phyloP scores from a whole-genome alignment of 2,329 filamentous ascomycete species.

The Colletotrichum cereale region DNA sequence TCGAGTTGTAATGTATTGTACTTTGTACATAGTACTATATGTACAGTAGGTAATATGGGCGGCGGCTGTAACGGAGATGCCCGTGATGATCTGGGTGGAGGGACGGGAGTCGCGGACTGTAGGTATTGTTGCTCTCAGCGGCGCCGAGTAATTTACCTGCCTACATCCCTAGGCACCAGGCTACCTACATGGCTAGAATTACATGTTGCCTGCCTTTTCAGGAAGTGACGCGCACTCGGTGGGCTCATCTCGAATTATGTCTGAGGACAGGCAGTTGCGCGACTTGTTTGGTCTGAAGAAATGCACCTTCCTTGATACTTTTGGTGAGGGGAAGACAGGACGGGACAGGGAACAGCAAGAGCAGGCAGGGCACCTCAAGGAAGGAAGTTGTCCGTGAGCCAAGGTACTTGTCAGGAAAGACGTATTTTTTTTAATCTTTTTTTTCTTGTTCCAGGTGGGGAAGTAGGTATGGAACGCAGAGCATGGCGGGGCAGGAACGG shows the following conservation, averaged over 20 bases:
- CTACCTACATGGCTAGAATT: too few species aligned
- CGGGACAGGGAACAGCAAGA: not conserved
- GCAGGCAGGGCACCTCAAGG: not conserved
- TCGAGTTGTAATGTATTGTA: not conserved
- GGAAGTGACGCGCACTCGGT: not conserved
- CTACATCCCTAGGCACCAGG: not conserved
- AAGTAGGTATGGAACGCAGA: not conserved
- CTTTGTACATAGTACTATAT: not conserved
- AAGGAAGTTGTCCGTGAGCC: constrained; percentile 5
- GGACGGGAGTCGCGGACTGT: not conserved
- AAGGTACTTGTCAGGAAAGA: not conserved
- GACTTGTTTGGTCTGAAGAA: not conserved
- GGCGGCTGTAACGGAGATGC: constrained; percentile 11
- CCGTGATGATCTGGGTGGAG: constrained; percentile 32
- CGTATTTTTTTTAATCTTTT: not conserved
- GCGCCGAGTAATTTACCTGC: not conserved
- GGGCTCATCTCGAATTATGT: not conserved
- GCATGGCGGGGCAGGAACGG: not conserved
- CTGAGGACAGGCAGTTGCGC: not conserved
- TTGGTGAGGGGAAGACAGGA: not conserved
- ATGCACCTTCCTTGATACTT: not conserved
- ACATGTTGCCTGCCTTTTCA: not conserved
- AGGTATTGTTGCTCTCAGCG: not conserved
- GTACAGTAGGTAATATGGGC: not conserved
- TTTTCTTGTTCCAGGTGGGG: not conserved